Conservation (phyloP, 2,329 filamentous ascomycete species). For the Beauveria sp. region DNA sequence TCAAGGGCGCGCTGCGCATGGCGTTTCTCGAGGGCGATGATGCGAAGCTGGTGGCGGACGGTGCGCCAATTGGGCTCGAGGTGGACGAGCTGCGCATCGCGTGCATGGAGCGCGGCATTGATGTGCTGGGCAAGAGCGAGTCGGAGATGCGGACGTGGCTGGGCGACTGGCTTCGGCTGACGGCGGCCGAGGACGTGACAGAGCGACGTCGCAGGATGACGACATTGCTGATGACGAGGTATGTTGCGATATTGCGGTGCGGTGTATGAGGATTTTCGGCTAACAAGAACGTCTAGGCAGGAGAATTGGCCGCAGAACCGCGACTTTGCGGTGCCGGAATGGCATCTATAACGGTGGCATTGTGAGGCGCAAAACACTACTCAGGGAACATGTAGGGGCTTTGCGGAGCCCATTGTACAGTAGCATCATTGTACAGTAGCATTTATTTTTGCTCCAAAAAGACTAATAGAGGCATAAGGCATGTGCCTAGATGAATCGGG, state of each 20-base stretch:
- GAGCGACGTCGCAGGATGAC: slow-evolving; percentile 33
- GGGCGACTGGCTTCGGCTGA: slow-evolving; percentile 40
- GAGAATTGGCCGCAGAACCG: slow-evolving; percentile 34
- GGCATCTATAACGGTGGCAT: slow-evolving; percentile 26
- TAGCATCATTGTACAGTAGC: neutral
- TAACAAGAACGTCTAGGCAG: slow-evolving; percentile 20
- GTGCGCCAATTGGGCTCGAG: slow-evolving; percentile 49
- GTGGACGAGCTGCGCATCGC: slow-evolving; percentile 61
- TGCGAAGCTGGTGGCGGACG: slow-evolving; percentile 53
- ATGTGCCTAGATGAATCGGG: neutral
- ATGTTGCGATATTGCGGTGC: slow-evolving; percentile 14
- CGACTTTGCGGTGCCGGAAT: slow-evolving; percentile 34
- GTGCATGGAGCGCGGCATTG: slow-evolving; percentile 61
- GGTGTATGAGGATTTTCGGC: neutral
- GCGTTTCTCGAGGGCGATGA: slow-evolving; percentile 66
- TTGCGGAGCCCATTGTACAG: neutral
- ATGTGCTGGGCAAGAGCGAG: slow-evolving; percentile 50
- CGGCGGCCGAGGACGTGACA: slow-evolving; percentile 27
- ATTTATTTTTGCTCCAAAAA: neutral
- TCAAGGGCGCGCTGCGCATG: slow-evolving; percentile 46
- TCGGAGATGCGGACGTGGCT: slow-evolving; percentile 42
- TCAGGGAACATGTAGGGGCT: neutral
- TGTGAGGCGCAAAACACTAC: neutral
- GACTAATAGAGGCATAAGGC: neutral
- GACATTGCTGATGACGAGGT: slow-evolving; percentile 35